phyloP scores from a whole-genome alignment of 2,329 filamentous ascomycete genomes.

The Xylaria sp. region DNA sequence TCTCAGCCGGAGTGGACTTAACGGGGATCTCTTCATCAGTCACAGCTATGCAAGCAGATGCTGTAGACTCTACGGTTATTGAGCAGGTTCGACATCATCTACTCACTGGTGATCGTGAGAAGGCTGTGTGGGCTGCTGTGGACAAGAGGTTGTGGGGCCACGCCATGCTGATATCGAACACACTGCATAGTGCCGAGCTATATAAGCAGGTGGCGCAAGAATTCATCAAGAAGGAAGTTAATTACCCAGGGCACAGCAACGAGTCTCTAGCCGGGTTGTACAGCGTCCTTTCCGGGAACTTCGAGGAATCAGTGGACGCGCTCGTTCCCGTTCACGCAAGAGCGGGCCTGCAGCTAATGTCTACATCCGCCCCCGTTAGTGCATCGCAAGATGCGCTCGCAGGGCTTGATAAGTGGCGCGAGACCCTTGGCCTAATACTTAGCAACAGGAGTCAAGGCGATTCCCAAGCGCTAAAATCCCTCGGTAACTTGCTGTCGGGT shows the following conservation, averaged over 20 bases:
- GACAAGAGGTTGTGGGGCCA: slow-evolving; percentile 96
- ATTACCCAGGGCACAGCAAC: slow-evolving; percentile 75
- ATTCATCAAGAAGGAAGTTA: slow-evolving; percentile 93
- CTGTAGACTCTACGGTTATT: slow-evolving; percentile 69
- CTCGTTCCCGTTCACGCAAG: slow-evolving; percentile 91
- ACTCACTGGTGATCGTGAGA: slow-evolving; percentile 80
- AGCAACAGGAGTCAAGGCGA: slow-evolving; percentile 88
- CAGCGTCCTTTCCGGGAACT: slow-evolving; percentile 90
- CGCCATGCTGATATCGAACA: slow-evolving; percentile 84
- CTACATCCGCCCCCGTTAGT: slow-evolving; percentile 65
- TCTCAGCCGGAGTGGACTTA: slow-evolving; percentile 42
- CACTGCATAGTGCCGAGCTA: slow-evolving; percentile 71
- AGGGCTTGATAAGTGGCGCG: slow-evolving; percentile 90
- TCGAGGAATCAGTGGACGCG: slow-evolving; percentile 93
- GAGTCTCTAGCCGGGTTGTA: slow-evolving; percentile 91
- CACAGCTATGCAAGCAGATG: slow-evolving; percentile 58
- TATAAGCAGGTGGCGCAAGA: slow-evolving; percentile 96
- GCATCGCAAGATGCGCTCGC: slow-evolving; percentile 73
- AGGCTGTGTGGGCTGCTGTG: slow-evolving; percentile 89
- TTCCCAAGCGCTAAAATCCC: slow-evolving; percentile 71
- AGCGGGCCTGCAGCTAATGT: slow-evolving; percentile 88
- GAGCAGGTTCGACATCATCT: slow-evolving; percentile 74
- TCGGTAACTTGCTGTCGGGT: slow-evolving; percentile 79
- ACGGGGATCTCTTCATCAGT: slow-evolving; percentile 42
- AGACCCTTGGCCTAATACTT: slow-evolving; percentile 82